Evolutionary conservation across 2,329 filamentous ascomycete species (phyloP).

Genomic region (Paracamarosporium sp.): DNA sequence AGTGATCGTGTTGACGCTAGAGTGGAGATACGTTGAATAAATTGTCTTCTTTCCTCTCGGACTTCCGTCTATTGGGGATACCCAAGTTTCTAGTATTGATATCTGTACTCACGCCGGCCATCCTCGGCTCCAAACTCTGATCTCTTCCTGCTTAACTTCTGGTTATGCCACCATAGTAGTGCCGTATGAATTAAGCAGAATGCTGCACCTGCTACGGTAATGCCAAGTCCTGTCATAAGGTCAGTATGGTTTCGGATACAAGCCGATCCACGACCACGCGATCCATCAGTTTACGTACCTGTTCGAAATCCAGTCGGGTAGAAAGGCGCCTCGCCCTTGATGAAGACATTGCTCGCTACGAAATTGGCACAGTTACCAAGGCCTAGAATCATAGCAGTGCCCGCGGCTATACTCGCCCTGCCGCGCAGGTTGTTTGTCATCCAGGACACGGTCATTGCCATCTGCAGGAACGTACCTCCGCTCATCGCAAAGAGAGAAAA

Average conservation of each 20-base stretch:
- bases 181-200: conserved; percentile 40
- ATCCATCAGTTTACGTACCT: background rate
- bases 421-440: conserved; percentile 59
- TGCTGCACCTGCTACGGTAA: conserved; percentile 32
- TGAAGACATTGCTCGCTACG: conserved; percentile 53
- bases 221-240: conserved; percentile 34
- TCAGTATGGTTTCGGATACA: background rate
- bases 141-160: conserved; percentile 42
- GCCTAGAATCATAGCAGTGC: conserved; percentile 29
- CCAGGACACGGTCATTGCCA: conserved; percentile 60
- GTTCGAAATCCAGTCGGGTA: conserved; percentile 38
- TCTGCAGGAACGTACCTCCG: conserved; percentile 58
- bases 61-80: no score
- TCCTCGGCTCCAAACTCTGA: conserved; percentile 25
- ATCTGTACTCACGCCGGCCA: conserved; percentile 30
- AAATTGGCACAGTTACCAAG: conserved; percentile 65
- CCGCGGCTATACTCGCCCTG: conserved; percentile 28
- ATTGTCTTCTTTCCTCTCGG: no score
- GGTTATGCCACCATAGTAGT: conserved; percentile 60
- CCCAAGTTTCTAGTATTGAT: conserved; percentile 29
- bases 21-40: no score
- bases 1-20: no score
- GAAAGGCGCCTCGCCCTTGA: conserved; percentile 31
- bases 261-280: no score
- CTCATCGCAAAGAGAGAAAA: conserved; percentile 39